Evolutionary conservation across 495 filamentous ascomycete species (phyloP), one percentile per base, ranked within the genome.

Genomic region (Aspergillus coremiiformis): DNA sequence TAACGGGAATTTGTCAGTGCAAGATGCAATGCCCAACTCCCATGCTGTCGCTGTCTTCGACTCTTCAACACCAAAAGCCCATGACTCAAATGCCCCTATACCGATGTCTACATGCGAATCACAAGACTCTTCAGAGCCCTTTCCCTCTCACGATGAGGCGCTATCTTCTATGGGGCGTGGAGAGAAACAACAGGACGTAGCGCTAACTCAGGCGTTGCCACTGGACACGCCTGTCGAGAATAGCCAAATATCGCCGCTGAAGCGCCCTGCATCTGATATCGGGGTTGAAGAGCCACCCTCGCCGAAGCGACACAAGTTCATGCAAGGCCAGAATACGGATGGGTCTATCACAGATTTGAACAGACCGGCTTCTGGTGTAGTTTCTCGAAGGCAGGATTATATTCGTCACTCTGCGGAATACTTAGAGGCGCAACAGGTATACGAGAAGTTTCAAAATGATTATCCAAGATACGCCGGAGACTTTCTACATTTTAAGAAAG

Each of bases 391-490:
- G 23, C 44, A 63, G 32, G 62, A 44, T 20, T 69, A 57, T 41
- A 56, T 69, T 21, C 44, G 53, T 30, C 57, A 53, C n/a, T 43
- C 57, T 7, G 32, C 52, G n/a, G 49, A 56, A 19, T 55, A 53
- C 2, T 52, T 44, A 5, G 59, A 66, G 44, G 66, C 66, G 29
- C 49, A 59, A 20, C 60, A 30, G 29, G 48, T 77, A 4, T 82
- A 72, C 52, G 64, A 72, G 3, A 68, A 69, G 12, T 90, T 85
- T 51, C 71, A 68, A 44, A 55, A 56, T 10, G 70, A 76, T 7
- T 90, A 89, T 55, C 74, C 81, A 1, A 63, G 55, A 6, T 89
- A 84, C 52, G 27, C 45, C 9, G 84, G 82, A 3, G 76, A 68
- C 17, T 67, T 76, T 9, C 51, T 45, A 0, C 71, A 80, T 52